Base-by-base conservation (phyloP, 108 stramenopile species). In the Discostella stelligeroides region DNA sequence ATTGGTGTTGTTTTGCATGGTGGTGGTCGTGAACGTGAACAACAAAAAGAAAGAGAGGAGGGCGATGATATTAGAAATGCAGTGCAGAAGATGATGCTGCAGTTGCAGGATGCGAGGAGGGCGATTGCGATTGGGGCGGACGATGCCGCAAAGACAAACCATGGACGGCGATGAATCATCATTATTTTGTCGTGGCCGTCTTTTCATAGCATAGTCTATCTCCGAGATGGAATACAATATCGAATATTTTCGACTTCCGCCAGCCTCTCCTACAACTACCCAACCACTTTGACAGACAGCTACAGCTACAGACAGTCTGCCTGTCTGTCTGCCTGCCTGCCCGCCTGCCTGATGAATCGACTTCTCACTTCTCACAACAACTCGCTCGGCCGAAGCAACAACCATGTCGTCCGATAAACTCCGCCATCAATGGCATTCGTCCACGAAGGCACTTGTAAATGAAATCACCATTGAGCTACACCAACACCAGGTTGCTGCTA, bases 351-450 rank as follows among this genome's bases (percentile, higher is more conserved):
- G n/a, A n/a, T n/a, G n/a, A n/a, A n/a, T n/a, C n/a, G n/a, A n/a
- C n/a, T n/a, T n/a, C n/a, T n/a, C n/a, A n/a, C n/a, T n/a, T n/a
- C n/a, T n/a, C n/a, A n/a, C n/a, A n/a, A n/a, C n/a, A n/a, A n/a
- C n/a, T n/a, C n/a, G n/a, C n/a, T n/a, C n/a, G n/a, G n/a, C n/a
- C n/a, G n/a, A 34, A 34, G 34, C 6, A 6, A 34, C 34, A 34
- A 34, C n/a, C 23, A 40, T 14, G 40, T 39, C 43, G 60, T 12
- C 38, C 38, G 60, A 61, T 40, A 46, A 7, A 27, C 60, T 71
- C 39, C 21, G 60, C 11, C 48, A 41, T 23, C 60, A 48, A 42
- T 71, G 70, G 70, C 47, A 71, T 28, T 40, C 50, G 20, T 61
- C 70, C 39, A 60, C 60, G 20, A 21, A 40, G 21, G 25, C n/a